Conservation (phyloP, 805 yeast genomes). For the Dipodascus albidus region DNA sequence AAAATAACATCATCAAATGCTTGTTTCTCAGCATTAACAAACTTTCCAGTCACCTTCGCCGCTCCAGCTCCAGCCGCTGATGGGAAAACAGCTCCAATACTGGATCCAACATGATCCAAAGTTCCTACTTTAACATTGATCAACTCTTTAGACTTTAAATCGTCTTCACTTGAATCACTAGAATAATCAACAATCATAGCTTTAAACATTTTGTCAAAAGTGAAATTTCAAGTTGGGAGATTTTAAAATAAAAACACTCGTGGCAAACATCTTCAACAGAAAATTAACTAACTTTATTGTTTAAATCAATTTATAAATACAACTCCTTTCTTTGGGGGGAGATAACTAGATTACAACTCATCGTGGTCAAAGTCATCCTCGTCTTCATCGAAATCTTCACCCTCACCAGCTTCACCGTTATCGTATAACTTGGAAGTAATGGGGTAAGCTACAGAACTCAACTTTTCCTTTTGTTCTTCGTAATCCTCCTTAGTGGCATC, state of each 20-base stretch:
- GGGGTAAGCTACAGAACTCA: slow-evolving; percentile 78
- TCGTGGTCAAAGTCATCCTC: slow-evolving; percentile 56
- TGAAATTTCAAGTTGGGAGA: not conserved
- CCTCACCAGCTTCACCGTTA: slow-evolving; percentile 36
- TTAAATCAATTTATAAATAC: not conserved
- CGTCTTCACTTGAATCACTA: not conserved
- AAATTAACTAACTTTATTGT: not conserved
- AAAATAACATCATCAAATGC: slow-evolving; percentile 33
- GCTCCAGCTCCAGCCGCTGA: not conserved
- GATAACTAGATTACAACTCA: slow-evolving; percentile 29
- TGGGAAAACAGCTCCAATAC: not conserved
- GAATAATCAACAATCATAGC: not conserved
- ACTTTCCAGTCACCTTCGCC: not conserved
- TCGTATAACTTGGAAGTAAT: slow-evolving; percentile 80
- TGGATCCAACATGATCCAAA: not conserved
- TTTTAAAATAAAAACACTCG: not conserved
- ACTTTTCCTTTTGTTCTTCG: slow-evolving; percentile 79
- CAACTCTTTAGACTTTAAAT: not conserved
- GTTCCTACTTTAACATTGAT: not conserved
- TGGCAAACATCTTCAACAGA: not conserved
- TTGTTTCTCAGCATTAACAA: slow-evolving; percentile 25
- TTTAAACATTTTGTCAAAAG: no score
- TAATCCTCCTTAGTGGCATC: slow-evolving; percentile 87
- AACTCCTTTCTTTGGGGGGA: slow-evolving; percentile 1
- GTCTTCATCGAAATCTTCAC: slow-evolving; percentile 40